Evolutionary conservation across 2,329 filamentous ascomycete species (phyloP).

Genomic region (Teratosphaeriaceae sp.): DNA sequence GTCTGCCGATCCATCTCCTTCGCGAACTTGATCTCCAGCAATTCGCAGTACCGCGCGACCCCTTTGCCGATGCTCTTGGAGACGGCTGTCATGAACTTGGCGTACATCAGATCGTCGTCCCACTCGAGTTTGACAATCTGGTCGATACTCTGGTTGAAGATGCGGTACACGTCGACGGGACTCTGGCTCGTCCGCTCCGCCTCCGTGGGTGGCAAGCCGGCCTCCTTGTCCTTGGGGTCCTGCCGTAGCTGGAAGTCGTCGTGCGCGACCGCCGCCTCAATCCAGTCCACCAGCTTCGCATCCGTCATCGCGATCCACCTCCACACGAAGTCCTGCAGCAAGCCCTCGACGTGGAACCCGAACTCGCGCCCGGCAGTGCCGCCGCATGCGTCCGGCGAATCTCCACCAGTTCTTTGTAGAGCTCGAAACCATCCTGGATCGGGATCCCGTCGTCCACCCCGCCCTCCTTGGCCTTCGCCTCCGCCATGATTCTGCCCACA

Average conservation of each 20-base stretch:
- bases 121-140: slow-evolving; percentile 81
- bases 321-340: slow-evolving; percentile 91
- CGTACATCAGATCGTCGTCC: slow-evolving; percentile 89
- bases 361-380: slow-evolving; percentile 68
- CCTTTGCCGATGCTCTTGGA: slow-evolving; percentile 78
- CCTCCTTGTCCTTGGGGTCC: slow-evolving; percentile 50
- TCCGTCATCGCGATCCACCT: slow-evolving; percentile 85
- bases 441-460: slow-evolving; percentile 73
- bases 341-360: slow-evolving; percentile 77
- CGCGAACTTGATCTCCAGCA: slow-evolving; percentile 76
- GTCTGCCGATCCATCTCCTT: slow-evolving; percentile 91
- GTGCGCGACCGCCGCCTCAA: slow-evolving; percentile 85
- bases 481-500: slow-evolving; percentile 69
- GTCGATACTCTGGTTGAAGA: slow-evolving; percentile 87
- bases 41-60: slow-evolving; percentile 82
- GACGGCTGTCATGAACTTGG: slow-evolving; percentile 93
- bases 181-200: slow-evolving; percentile 88
- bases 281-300: slow-evolving; percentile 69
- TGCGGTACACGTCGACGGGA: slow-evolving; percentile 84
- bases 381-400: slow-evolving; percentile 75
- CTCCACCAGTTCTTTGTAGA: slow-evolving; percentile 83
- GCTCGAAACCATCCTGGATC: slow-evolving; percentile 85
- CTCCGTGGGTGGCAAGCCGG: slow-evolving; percentile 53
- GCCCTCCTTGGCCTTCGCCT: slow-evolving; percentile 61
- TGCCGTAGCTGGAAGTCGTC: slow-evolving; percentile 75